Evolutionary conservation across 2,329 filamentous ascomycete species (phyloP), one percentile per base, ranked within the genome.

Genomic region (Curvularia sp.): DNA sequence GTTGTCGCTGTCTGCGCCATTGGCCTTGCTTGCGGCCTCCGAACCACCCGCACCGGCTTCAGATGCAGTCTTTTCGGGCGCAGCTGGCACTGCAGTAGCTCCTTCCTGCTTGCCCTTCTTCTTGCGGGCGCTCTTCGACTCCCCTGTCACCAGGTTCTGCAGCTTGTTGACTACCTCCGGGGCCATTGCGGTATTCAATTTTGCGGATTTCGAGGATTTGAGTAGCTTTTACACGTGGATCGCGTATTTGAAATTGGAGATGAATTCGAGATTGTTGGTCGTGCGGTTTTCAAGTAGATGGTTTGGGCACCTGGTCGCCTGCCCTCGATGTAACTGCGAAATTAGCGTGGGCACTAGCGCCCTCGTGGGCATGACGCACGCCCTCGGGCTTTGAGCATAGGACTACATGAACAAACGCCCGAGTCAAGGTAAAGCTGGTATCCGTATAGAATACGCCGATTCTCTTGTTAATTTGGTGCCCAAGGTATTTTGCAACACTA

Each of bases 1-100:
- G 71, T 86, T 93, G 76, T 97, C 93, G 60, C 86, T 86, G 57
- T 91, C 88, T 50, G 80, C 78, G 59, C 82, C 82, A 70, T 88
- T 87, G 59, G 81, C 79, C 55, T 76, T 77, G 47, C 69, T 70
- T 48, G 66, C 71, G 10, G 68, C 61, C n/a, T 76, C 70, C 48
- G 73, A 76, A 33, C 71, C 64, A 26, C 63, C 68, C 8, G 69
- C 67, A 28, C 74, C 73, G 43, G 64, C 56, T 51, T 75, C 72
- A 38, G 71, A 74, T 39, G 66, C 62, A 5, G 73, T 60, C 62
- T 70, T 71, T 61, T 74, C 72, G 38, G 82, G 60, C 13, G 75
- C 75, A 20, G 79, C 82, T 4, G 76, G 64, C 71, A 80, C 75
- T 79, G 83, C 64, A 9, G 79, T 78, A 49, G 65, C 66, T 48